Evolutionary conservation across 805 yeast genomes (phyloP).

Genomic region (Kodamaea kaohsiungensis): DNA sequence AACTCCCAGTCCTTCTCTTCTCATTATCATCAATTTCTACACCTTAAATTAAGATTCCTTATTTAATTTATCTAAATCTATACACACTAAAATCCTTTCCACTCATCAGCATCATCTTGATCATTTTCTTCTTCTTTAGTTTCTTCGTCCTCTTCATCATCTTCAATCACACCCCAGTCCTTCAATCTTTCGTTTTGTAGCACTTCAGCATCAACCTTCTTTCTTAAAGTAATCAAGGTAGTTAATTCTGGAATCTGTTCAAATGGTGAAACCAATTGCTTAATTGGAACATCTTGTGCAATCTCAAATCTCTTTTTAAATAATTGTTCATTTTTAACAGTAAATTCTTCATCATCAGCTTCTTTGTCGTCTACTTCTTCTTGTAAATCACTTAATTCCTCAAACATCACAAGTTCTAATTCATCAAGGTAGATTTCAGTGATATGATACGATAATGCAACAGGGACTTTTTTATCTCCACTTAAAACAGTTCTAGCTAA

Average conservation of each 20-base stretch:
- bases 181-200: slow-evolving; percentile 61
- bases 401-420: slow-evolving; percentile 64
- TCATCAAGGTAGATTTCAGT: slow-evolving; percentile 86
- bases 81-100: slow-evolving; percentile 33
- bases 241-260: slow-evolving; percentile 48
- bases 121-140: slow-evolving; percentile 20
- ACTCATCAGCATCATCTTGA: slow-evolving; percentile 25
- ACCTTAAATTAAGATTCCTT: not conserved
- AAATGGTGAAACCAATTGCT: slow-evolving; percentile 60
- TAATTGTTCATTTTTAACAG: slow-evolving; percentile 32
- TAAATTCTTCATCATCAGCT: slow-evolving; percentile 33
- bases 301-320: slow-evolving; percentile 30
- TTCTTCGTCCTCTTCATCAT: slow-evolving; percentile 19
- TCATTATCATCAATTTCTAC: not conserved
- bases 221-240: slow-evolving; percentile 61
- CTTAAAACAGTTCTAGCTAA: slow-evolving; percentile 51
- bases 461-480: slow-evolving; percentile 60
- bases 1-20: not conserved
- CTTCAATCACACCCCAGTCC: slow-evolving; percentile 59
- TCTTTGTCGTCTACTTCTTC: slow-evolving; percentile 34
- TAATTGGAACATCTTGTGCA: slow-evolving; percentile 52
- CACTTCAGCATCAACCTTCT: slow-evolving; percentile 65
- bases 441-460: slow-evolving; percentile 81
- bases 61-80: not conserved
- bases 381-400: slow-evolving; percentile 46